phyloP scores from a whole-genome alignment of 768 basidiomycete genomes.

The Panellus pusillus region DNA sequence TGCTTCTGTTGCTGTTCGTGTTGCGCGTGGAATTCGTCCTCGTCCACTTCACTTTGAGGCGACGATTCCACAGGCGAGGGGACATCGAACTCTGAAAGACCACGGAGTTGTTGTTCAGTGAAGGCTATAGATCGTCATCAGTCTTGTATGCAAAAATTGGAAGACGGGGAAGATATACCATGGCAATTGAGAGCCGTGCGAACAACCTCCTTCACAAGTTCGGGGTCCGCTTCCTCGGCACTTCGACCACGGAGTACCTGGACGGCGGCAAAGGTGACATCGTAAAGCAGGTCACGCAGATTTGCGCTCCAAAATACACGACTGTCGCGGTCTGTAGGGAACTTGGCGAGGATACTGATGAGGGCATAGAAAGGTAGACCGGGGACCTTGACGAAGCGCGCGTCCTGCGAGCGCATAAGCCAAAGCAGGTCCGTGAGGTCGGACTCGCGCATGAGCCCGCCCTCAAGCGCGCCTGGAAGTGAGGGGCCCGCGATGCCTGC shows the following conservation, averaged over 20 bases:
- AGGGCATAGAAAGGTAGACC: slow-evolving; percentile 81
- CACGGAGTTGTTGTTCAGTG: slow-evolving; percentile 54
- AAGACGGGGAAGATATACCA: slow-evolving; percentile 39
- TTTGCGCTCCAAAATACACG: slow-evolving; percentile 69
- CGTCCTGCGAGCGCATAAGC: slow-evolving; percentile 76
- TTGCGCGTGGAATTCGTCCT: slow-evolving; percentile 19
- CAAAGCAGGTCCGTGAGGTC: slow-evolving; percentile 68
- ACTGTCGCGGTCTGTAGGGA: slow-evolving; percentile 75
- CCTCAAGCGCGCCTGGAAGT: slow-evolving; percentile 59
- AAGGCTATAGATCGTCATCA: slow-evolving; percentile 46
- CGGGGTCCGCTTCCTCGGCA: slow-evolving; percentile 37
- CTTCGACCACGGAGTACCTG: slow-evolving; percentile 58
- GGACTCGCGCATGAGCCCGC: slow-evolving; percentile 62
- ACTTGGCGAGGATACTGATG: slow-evolving; percentile 72
- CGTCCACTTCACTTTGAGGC: slow-evolving; percentile 7
- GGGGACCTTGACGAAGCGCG: slow-evolving; percentile 85
- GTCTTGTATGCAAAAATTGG: background rate
- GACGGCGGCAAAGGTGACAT: slow-evolving; percentile 51
- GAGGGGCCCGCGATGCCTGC: slow-evolving; percentile 59
- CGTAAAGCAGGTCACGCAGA: slow-evolving; percentile 65
- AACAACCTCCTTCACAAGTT: slow-evolving; percentile 47
- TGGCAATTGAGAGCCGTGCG: slow-evolving; percentile 53
- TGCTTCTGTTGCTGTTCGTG: background rate
- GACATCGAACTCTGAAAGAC: slow-evolving; percentile 19
- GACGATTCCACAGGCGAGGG: background rate